phyloP scores from a whole-genome alignment of 2,329 filamentous ascomycete species.

The Trichoderma citrinoviride region DNA sequence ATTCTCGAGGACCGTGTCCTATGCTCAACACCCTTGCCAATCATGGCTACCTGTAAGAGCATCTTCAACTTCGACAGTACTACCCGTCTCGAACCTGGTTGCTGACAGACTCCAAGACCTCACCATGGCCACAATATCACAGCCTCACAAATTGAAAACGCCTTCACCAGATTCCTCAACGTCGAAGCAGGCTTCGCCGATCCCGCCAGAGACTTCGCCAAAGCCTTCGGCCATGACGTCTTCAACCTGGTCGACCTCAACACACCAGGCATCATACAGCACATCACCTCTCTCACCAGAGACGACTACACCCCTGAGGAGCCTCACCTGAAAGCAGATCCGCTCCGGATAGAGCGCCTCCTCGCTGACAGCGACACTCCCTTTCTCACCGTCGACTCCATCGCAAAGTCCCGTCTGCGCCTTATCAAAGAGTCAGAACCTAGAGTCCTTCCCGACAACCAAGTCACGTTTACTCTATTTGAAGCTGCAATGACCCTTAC shows the following conservation, averaged over 20 bases:
- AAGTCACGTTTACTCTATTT: constrained; percentile 6
- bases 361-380: constrained; percentile 20
- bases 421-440: constrained; percentile 21
- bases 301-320: constrained; percentile 19
- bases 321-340: constrained; percentile 4
- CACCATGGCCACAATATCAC: constrained; percentile 25
- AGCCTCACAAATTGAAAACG: constrained; percentile 23
- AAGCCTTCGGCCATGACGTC: constrained; percentile 11
- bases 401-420: constrained; percentile 22
- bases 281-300: constrained; percentile 23
- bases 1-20: constrained; percentile 28
- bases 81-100: background rate
- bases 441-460: constrained; percentile 1
- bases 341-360: constrained; percentile 20
- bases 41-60: constrained; percentile 27
- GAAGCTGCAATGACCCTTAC: constrained; percentile 23
- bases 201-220: constrained; percentile 17
- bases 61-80: background rate
- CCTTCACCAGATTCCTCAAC: constrained; percentile 26
- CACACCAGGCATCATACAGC: constrained; percentile 23
- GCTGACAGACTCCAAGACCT: constrained; percentile 13
- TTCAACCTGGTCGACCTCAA: constrained; percentile 24
- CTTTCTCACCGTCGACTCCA: constrained; percentile 17
- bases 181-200: constrained; percentile 21
- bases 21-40: constrained; percentile 30